Percentiles rank a stretch among this genome's conserved stretches.
phyloP scores from a whole-genome alignment of 2,329 filamentous ascomycete genomes.

The Aspergillus bombycis region DNA sequence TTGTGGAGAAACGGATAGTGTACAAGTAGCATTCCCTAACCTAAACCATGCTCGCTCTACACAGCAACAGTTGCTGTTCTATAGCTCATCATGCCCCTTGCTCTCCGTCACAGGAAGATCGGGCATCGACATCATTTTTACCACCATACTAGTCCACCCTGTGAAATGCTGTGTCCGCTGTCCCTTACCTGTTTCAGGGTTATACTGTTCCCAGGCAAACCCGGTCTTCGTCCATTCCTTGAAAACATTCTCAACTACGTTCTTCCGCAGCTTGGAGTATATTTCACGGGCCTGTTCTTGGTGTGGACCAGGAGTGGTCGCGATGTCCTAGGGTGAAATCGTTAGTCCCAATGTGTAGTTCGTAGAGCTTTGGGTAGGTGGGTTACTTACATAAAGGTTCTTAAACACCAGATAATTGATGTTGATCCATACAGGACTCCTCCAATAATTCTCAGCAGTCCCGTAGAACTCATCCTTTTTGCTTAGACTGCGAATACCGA shows the following conservation, averaged over 20 bases:
- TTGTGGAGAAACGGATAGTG: constrained; percentile 15
- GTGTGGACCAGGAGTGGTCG: constrained; percentile 67
- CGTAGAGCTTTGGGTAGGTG: neutral
- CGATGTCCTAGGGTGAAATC: constrained; percentile 59
- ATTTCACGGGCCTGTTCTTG: constrained; percentile 69
- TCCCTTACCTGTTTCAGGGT: constrained; percentile 88
- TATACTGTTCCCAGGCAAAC: constrained; percentile 98
- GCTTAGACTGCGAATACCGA: constrained; percentile 88
- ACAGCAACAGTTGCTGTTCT: constrained; percentile 19
- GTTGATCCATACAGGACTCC: constrained; percentile 91
- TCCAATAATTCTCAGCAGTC: constrained; percentile 96
- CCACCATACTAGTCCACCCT: constrained; percentile 97
- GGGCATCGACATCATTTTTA: constrained; percentile 96
- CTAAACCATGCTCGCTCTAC: constrained; percentile 19
- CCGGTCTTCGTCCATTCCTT: constrained; percentile 86
- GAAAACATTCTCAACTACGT: constrained; percentile 87
- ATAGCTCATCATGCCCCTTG: constrained; percentile 54
- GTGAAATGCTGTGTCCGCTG: constrained; percentile 98
- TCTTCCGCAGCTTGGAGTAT: constrained; percentile 76
- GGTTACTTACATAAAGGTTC: constrained; percentile 70
- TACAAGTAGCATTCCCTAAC: constrained; percentile 14
- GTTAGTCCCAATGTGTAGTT: constrained; percentile 18
- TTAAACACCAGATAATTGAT: constrained; percentile 89
- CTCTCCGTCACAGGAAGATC: constrained; percentile 54
- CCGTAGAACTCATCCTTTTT: constrained; percentile 81